Evolutionary conservation across 345 rosid genomes (phyloP).

Genomic region (Kernera saxatilis): DNA sequence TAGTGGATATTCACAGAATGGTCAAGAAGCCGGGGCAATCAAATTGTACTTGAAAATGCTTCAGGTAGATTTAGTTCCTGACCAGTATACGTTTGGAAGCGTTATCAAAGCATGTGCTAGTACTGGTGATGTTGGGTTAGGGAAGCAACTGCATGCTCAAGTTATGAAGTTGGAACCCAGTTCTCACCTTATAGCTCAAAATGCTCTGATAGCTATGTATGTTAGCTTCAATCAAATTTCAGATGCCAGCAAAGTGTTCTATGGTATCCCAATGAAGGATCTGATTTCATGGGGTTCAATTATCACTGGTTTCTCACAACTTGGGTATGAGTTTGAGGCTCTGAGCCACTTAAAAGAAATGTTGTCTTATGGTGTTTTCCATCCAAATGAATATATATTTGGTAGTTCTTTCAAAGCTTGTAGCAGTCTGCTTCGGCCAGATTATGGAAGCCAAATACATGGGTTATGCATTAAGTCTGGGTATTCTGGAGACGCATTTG

Average conservation of each 20-base stretch:
- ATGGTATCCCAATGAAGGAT: slow-evolving; percentile 40
- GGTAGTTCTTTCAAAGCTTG: slow-evolving; percentile 54
- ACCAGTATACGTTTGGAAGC: slow-evolving; percentile 52
- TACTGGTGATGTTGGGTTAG: slow-evolving; percentile 32
- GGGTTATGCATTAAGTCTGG: slow-evolving; percentile 48
- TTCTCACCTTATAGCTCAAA: slow-evolving; percentile 43
- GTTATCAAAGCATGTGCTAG: slow-evolving; percentile 47
- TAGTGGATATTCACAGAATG: slow-evolving; percentile 71
- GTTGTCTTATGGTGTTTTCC: slow-evolving; percentile 40
- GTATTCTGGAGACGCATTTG: slow-evolving; percentile 28
- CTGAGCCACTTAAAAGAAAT: slow-evolving; percentile 40
- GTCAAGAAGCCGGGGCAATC: slow-evolving; percentile 39
- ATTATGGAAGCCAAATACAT: slow-evolving; percentile 54
- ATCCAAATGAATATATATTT: slow-evolving; percentile 55
- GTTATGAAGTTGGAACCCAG: slow-evolving; percentile 41
- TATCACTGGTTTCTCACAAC: slow-evolving; percentile 52
- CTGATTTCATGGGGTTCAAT: slow-evolving; percentile 59
- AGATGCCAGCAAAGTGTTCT: slow-evolving; percentile 47
- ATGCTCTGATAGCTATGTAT: slow-evolving; percentile 62
- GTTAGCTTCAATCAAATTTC: slow-evolving; percentile 38
- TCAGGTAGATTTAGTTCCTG: slow-evolving; percentile 37
- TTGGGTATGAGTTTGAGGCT: slow-evolving; percentile 49
- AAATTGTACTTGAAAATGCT: slow-evolving; percentile 43
- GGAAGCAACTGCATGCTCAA: slow-evolving; percentile 56
- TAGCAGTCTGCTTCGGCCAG: slow-evolving; percentile 38